Evolutionary conservation across 768 basidiomycete genomes (phyloP).

Genomic region (Termitomyces sp.): DNA sequence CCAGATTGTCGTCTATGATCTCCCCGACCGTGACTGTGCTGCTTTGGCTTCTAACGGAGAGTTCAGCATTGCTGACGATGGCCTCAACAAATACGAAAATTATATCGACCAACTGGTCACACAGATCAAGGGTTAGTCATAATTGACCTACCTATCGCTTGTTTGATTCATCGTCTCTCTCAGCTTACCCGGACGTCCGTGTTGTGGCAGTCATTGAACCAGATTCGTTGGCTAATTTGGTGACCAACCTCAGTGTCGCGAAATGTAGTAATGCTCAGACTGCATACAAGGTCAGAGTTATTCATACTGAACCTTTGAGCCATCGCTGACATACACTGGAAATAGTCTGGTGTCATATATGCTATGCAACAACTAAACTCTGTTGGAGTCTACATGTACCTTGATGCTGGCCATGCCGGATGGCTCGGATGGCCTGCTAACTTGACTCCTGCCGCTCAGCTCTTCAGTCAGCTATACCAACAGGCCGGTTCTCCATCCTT

Average conservation of each 20-base stretch:
- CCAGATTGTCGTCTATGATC: slow-evolving; percentile 51
- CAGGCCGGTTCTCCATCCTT: slow-evolving; percentile 48
- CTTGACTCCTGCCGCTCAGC: slow-evolving; percentile 49
- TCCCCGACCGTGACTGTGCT: slow-evolving; percentile 64
- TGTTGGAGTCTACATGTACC: slow-evolving; percentile 54
- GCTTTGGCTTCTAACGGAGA: slow-evolving; percentile 64
- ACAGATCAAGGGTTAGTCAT: slow-evolving; percentile 40
- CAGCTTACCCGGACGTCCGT: slow-evolving; percentile 53
- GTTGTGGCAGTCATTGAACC: slow-evolving; percentile 64
- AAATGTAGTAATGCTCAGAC: slow-evolving; percentile 50
- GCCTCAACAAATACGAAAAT: slow-evolving; percentile 46
- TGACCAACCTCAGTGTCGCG: slow-evolving; percentile 56
- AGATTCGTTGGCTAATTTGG: slow-evolving; percentile 63
- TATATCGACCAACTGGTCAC: slow-evolving; percentile 63
- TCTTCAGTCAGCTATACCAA: slow-evolving; percentile 46
- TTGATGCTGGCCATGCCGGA: slow-evolving; percentile 59
- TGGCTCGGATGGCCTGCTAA: slow-evolving; percentile 70
- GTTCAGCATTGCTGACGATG: slow-evolving; percentile 52
- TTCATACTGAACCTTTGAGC: neutral
- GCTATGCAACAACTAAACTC: slow-evolving; percentile 50
- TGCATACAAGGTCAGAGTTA: slow-evolving; percentile 38
- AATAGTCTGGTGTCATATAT: slow-evolving; percentile 43
- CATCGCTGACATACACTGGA: neutral
- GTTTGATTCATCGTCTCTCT: neutral
- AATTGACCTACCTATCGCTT: neutral